Percentiles rank a stretch among this genome's conserved stretches.
Evolutionary conservation across 1,284 basidiomycete species (phyloP).

Genomic region (Malassezia dermatis): DNA sequence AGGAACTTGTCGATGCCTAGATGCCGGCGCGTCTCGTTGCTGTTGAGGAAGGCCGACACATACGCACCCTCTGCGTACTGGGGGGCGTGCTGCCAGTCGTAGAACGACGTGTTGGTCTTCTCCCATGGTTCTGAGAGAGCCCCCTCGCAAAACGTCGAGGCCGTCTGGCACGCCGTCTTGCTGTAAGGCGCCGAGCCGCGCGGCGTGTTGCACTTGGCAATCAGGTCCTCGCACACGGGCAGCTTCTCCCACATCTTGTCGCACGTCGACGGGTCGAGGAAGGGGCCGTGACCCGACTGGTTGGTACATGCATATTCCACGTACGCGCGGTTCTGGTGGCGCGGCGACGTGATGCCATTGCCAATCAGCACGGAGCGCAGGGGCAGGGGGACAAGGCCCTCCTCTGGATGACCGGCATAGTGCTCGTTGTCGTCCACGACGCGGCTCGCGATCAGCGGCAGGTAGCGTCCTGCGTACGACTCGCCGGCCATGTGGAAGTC

Average conservation of each 20-base stretch:
- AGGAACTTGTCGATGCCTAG: conserved; percentile 36
- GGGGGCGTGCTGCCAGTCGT: conserved; percentile 35
- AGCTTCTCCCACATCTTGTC: conserved; percentile 25
- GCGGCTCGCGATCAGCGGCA: conserved; percentile 37
- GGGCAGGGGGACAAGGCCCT: conserved; percentile 33
- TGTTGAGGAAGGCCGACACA: conserved; percentile 38
- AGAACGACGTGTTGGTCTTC: conserved; percentile 25
- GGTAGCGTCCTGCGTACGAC: conserved; percentile 41
- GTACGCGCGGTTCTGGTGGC: conserved; percentile 39
- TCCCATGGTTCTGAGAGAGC: conserved; percentile 32
- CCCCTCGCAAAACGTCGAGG: conserved; percentile 33
- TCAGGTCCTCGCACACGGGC: conserved; percentile 28
- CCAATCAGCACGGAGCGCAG: conserved; percentile 38
- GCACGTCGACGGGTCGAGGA: conserved; percentile 29
- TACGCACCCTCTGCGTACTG: conserved; percentile 40
- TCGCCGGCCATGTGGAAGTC: conserved; percentile 43
- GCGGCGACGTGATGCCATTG: conserved; percentile 44
- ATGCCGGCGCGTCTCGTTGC: conserved; percentile 19
- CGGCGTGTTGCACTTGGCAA: conserved; percentile 39
- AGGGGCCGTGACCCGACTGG: conserved; percentile 27
- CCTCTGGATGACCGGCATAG: conserved; percentile 28
- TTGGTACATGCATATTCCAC: conserved; percentile 40
- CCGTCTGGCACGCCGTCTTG: conserved; percentile 27
- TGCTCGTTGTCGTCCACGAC: conserved; percentile 38
- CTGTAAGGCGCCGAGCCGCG: conserved; percentile 24